phyloP scores from a whole-genome alignment of 202 grass and related monocot genomes.

The Musa balbisiana region DNA sequence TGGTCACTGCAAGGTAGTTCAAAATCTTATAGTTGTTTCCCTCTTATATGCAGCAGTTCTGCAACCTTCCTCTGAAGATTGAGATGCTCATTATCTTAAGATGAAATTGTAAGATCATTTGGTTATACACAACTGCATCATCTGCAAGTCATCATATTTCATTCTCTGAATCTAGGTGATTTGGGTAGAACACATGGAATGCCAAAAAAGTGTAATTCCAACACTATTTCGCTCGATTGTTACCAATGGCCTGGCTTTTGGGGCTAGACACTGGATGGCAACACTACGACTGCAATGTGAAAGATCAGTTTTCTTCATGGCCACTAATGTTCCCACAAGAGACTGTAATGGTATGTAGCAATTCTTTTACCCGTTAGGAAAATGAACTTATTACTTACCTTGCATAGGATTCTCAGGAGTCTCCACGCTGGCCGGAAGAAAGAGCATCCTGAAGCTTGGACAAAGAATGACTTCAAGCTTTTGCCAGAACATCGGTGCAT shows the following conservation, averaged over 20 bases:
- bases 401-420: constrained; percentile 35
- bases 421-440: constrained; percentile 54
- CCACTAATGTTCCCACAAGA: constrained; percentile 64
- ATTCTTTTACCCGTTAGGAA: not conserved
- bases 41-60: not conserved
- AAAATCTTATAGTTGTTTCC: not conserved
- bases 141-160: not conserved
- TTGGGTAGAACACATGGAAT: constrained; percentile 63
- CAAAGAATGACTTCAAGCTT: constrained; percentile 61
- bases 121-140: not conserved
- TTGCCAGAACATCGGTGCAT: constrained; percentile 36
- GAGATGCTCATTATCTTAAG: not conserved
- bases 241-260: constrained; percentile 55
- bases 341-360: constrained; percentile 38
- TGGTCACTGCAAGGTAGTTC: constrained; percentile 54
- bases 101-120: too few relatives aligned
- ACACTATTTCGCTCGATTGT: constrained; percentile 40
- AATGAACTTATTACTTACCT: constrained; percentile 9
- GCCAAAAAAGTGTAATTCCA: constrained; percentile 33
- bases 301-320: constrained; percentile 67
- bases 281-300: constrained; percentile 66
- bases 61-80: not conserved
- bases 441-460: constrained; percentile 72
- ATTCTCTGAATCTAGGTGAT: constrained; percentile 32
- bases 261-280: constrained; percentile 65